Conservation (phyloP, 176 grass and related monocot species). For the Cocos nucifera region DNA sequence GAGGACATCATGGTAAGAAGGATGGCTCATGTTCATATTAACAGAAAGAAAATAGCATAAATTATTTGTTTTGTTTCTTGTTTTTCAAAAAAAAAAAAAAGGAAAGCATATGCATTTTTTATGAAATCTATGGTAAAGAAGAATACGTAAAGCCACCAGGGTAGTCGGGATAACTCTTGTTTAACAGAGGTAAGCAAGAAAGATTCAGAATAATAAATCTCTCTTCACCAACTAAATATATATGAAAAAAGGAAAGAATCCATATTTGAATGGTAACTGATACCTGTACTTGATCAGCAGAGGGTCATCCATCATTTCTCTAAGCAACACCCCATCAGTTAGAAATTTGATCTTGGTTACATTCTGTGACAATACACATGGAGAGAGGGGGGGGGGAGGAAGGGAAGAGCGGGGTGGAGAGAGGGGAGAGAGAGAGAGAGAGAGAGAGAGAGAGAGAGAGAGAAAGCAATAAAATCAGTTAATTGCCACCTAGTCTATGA, state of each 20-base stretch:
- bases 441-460: background rate
- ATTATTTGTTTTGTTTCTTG: background rate
- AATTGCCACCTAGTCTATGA: background rate
- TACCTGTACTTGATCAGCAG: conserved; percentile 92
- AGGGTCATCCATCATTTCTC: conserved; percentile 99
- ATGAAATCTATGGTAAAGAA: too few relatives aligned
- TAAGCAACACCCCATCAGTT: conserved; percentile 88
- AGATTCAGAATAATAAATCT: too few relatives aligned
- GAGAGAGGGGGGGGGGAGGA: background rate
- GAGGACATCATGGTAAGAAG: too few relatives aligned
- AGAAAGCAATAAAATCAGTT: background rate
- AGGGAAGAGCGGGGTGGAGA: too few relatives aligned
- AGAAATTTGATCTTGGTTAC: conserved; percentile 91
- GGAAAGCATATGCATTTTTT: background rate
- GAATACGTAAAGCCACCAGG: too few relatives aligned
- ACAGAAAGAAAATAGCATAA: too few relatives aligned
- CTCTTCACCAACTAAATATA: too few relatives aligned
- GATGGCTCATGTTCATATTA: too few relatives aligned
- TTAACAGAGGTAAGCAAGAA: too few relatives aligned
- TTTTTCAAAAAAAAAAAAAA: background rate
- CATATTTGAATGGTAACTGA: background rate
- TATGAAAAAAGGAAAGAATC: background rate
- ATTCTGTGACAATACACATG: conserved; percentile 40
- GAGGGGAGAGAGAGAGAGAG: background rate
- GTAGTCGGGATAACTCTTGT: too few relatives aligned